These are phyloP conservation scores for Hirschioporus abietinus DNA, from an alignment of 768 basidiomycete genomes.

Conservation along the genomic window DNA sequence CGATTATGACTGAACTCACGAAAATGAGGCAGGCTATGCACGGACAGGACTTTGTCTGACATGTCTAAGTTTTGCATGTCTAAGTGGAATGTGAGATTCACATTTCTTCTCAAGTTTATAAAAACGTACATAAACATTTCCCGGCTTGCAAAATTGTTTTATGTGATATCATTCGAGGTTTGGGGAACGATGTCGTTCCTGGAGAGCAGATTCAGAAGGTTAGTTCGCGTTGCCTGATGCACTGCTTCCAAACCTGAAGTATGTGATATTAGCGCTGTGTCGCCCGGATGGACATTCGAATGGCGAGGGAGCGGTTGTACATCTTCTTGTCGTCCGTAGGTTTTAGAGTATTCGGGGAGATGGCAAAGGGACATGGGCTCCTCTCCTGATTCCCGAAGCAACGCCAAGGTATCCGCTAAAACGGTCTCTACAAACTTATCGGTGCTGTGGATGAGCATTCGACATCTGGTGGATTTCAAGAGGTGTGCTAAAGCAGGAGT, in stretches of 20 bases:
- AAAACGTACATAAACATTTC: constrained; percentile 12
- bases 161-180: constrained; percentile 19
- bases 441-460: no score
- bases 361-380: no score
- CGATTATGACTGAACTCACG: constrained; percentile 15
- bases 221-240: background rate
- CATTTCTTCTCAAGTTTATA: background rate
- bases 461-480: constrained; percentile 16
- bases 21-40: constrained; percentile 20
- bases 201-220: constrained; percentile 2
- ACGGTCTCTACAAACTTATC: no score
- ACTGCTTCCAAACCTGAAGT: constrained; percentile 13
- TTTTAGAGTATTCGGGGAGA: no score
- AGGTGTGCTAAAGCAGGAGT: constrained; percentile 31
- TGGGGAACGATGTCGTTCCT: constrained; percentile 26
- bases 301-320: no score
- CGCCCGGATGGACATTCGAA: no score
- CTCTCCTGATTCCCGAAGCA: no score
- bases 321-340: no score
- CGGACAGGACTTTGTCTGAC: constrained; percentile 11
- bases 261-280: constrained; percentile 9
- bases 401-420: no score
- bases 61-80: constrained; percentile 16
- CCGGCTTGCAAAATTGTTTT: constrained; percentile 11
- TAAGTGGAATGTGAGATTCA: background rate